Evolutionary conservation across 2,329 filamentous ascomycete species (phyloP).

Genomic region (Aquanectria penicillioides): DNA sequence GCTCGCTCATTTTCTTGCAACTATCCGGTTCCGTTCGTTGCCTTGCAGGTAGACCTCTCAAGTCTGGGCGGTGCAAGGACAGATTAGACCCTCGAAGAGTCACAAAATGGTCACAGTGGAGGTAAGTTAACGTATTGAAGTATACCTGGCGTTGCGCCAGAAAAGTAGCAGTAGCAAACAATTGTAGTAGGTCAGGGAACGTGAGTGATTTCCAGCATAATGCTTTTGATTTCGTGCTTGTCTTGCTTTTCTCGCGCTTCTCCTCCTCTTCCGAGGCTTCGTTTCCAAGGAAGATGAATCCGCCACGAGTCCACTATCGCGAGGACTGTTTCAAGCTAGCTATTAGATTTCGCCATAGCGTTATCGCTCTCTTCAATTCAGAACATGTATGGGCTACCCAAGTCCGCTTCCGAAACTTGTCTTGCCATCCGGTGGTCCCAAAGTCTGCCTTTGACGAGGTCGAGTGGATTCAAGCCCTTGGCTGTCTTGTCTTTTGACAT

Average conservation of each 20-base stretch:
- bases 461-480: constrained; percentile 44
- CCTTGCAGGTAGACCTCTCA: constrained; percentile 13
- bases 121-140: neutral
- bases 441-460: constrained; percentile 44
- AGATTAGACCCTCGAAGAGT: neutral
- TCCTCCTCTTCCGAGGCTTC: constrained; percentile 37
- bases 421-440: constrained; percentile 37
- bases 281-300: constrained; percentile 38
- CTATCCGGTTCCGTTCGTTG: neutral
- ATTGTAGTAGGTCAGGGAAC: constrained; percentile 20
- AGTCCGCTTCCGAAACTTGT: constrained; percentile 41
- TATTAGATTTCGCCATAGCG: constrained; percentile 50
- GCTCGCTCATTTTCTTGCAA: too few relatives aligned
- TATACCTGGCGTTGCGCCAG: neutral
- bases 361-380: constrained; percentile 47
- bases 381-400: constrained; percentile 37
- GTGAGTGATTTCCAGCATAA: constrained; percentile 38
- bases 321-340: constrained; percentile 49
- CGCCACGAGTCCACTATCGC: constrained; percentile 43
- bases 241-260: constrained; percentile 42
- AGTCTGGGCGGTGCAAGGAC: too few relatives aligned
- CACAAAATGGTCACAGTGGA: constrained; percentile 9
- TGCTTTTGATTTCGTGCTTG: constrained; percentile 46
- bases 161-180: constrained; percentile 1
- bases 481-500: constrained; percentile 40